phyloP scores from a whole-genome alignment of 495 filamentous ascomycete genomes.

The Penicillium antarcticum region DNA sequence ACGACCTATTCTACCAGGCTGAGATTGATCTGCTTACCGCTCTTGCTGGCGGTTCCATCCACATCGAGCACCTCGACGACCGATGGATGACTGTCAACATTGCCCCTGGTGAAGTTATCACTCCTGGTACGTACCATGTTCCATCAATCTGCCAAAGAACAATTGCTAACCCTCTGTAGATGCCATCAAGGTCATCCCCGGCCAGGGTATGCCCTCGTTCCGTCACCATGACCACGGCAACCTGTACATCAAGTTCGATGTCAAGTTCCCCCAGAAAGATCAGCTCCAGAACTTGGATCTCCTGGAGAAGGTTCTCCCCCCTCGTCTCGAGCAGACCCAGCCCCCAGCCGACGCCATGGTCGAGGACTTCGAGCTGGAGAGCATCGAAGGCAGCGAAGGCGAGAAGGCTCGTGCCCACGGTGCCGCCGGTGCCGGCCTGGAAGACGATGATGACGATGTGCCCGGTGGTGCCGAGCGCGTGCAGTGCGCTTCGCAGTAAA shows the following conservation, averaged over 20 bases:
- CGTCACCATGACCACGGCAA: slow-evolving; percentile 96
- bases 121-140: slow-evolving; percentile 66
- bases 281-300: slow-evolving; percentile 51
- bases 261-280: slow-evolving; percentile 82
- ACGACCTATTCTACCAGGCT: slow-evolving; percentile 92
- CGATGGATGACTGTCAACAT: slow-evolving; percentile 92
- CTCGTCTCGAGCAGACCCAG: slow-evolving; percentile 55
- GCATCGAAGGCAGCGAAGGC: slow-evolving; percentile 65
- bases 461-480: slow-evolving; percentile 86
- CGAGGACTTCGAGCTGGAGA: slow-evolving; percentile 80
- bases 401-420: slow-evolving; percentile 71
- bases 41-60: slow-evolving; percentile 81
- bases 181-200: slow-evolving; percentile 87
- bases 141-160: background rate
- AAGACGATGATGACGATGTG: slow-evolving; percentile 76
- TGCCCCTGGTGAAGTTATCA: slow-evolving; percentile 88
- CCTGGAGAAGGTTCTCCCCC: slow-evolving; percentile 78
- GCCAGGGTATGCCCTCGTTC: slow-evolving; percentile 97
- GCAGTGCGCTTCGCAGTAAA: slow-evolving; percentile 96
- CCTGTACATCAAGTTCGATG: slow-evolving; percentile 94
- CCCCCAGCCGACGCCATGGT: slow-evolving; percentile 82
- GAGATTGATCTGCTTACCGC: slow-evolving; percentile 97
- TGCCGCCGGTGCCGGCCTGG: slow-evolving; percentile 61
- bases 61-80: slow-evolving; percentile 95
- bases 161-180: slow-evolving; percentile 48